Evolutionary conservation across 2,329 filamentous ascomycete genomes (phyloP).

Genomic region (Exophiala lecanii-corni): DNA sequence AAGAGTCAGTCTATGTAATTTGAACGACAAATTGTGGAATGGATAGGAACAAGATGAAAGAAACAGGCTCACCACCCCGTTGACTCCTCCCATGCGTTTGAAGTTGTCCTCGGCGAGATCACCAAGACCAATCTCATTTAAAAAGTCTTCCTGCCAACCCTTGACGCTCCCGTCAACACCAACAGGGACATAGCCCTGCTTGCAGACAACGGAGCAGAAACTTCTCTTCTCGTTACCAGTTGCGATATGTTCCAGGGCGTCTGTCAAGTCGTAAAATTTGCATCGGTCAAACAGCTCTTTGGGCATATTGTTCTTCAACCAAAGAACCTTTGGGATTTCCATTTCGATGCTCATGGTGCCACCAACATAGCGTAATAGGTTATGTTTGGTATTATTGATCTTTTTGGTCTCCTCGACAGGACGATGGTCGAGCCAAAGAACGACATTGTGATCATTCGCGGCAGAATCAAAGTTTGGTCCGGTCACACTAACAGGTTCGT

Average conservation of each 20-base stretch:
- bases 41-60: slow-evolving; percentile 4
- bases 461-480: slow-evolving; percentile 77
- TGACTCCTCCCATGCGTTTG: slow-evolving; percentile 86
- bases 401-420: slow-evolving; percentile 84
- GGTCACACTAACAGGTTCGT: slow-evolving; percentile 87
- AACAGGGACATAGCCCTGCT: slow-evolving; percentile 95
- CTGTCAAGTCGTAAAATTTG: slow-evolving; percentile 94
- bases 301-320: slow-evolving; percentile 98
- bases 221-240: slow-evolving; percentile 88
- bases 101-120: slow-evolving; percentile 84
- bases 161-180: slow-evolving; percentile 96
- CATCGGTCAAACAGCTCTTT: slow-evolving; percentile 81
- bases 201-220: slow-evolving; percentile 94
- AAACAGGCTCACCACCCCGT: slow-evolving; percentile 77
- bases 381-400: slow-evolving; percentile 90
- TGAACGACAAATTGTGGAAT: slow-evolving; percentile 1
- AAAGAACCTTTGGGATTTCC: slow-evolving; percentile 97
- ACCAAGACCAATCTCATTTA: slow-evolving; percentile 76
- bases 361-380: slow-evolving; percentile 90
- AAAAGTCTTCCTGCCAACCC: slow-evolving; percentile 96
- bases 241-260: slow-evolving; percentile 89
- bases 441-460: slow-evolving; percentile 85
- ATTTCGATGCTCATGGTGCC: slow-evolving; percentile 99
- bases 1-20: slow-evolving; percentile 4
- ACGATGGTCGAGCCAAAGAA: slow-evolving; percentile 95